phyloP scores from a whole-genome alignment of 139 green algal genomes.

The Pleodorina starrii region DNA sequence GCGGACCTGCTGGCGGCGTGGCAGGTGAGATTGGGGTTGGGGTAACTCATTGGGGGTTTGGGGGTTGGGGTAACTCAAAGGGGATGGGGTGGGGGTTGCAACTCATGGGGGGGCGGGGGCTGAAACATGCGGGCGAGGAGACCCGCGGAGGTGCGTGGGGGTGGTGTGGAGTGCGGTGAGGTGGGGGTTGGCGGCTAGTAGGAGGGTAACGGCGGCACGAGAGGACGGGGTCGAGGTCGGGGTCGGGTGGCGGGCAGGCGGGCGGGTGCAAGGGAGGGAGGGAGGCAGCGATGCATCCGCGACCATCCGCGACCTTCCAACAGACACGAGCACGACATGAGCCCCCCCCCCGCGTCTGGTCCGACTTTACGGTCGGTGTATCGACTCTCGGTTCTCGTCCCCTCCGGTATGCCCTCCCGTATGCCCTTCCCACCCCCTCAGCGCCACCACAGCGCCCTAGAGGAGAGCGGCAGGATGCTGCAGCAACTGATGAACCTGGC shows the following conservation, averaged over 20 bases:
- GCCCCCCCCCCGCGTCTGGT: not conserved
- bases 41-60: not conserved
- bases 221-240: too few species aligned
- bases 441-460: not conserved
- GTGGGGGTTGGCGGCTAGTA: not conserved
- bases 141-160: not conserved
- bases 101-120: not conserved
- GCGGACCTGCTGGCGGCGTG: not conserved
- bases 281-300: not conserved
- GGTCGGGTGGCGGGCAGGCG: too few species aligned
- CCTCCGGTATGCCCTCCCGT: not conserved
- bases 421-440: not conserved
- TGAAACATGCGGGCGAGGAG: not conserved
- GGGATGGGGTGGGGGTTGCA: not conserved
- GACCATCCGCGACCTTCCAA: not conserved
- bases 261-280: not conserved
- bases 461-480: not conserved
- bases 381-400: too few species aligned
- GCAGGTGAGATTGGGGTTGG: not conserved
- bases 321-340: not conserved
- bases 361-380: not conserved
- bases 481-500: not conserved
- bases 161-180: not conserved
- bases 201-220: too few species aligned
- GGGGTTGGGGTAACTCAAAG: not conserved